Evolutionary conservation across 2,329 filamentous ascomycete genomes (phyloP).

Genomic region (Elsinoe perseae): DNA sequence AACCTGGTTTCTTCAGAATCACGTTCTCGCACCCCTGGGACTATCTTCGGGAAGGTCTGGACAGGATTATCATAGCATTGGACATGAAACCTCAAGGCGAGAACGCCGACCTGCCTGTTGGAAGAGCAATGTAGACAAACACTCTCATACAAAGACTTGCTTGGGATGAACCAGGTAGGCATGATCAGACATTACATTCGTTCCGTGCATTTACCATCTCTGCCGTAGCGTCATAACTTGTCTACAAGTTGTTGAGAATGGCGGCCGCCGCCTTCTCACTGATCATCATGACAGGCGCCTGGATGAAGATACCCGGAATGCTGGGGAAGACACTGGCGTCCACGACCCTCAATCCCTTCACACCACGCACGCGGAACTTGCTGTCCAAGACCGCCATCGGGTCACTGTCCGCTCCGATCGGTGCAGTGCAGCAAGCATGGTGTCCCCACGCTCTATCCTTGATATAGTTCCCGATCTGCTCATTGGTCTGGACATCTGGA

Average conservation of each 20-base stretch:
- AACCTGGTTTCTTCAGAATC: slow-evolving; percentile 48
- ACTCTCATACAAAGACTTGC: not conserved
- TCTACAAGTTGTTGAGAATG: slow-evolving; percentile 33
- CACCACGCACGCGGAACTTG: slow-evolving; percentile 50
- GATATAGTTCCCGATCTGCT: slow-evolving; percentile 41
- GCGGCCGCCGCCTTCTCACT: slow-evolving; percentile 56
- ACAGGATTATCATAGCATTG: slow-evolving; percentile 19
- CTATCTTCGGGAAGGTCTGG: slow-evolving; percentile 34
- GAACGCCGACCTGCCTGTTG: not conserved
- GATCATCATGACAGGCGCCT: slow-evolving; percentile 48
- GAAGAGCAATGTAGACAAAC: not conserved
- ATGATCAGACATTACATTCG: not conserved
- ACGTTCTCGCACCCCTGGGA: slow-evolving; percentile 42
- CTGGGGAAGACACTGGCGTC: slow-evolving; percentile 53
- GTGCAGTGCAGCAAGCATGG: slow-evolving; percentile 49
- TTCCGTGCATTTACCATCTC: not conserved
- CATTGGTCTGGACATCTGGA: slow-evolving; percentile 35
- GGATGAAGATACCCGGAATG: slow-evolving; percentile 49
- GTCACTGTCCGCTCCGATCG: slow-evolving; percentile 50
- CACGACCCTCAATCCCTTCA: slow-evolving; percentile 51
- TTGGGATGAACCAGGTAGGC: not conserved
- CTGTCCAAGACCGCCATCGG: slow-evolving; percentile 49
- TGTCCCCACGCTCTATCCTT: slow-evolving; percentile 49
- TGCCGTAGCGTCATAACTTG: not conserved
- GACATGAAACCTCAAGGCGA: not conserved